Conservation (phyloP, 2,329 filamentous ascomycete species). For the Microascus cirrosus region DNA sequence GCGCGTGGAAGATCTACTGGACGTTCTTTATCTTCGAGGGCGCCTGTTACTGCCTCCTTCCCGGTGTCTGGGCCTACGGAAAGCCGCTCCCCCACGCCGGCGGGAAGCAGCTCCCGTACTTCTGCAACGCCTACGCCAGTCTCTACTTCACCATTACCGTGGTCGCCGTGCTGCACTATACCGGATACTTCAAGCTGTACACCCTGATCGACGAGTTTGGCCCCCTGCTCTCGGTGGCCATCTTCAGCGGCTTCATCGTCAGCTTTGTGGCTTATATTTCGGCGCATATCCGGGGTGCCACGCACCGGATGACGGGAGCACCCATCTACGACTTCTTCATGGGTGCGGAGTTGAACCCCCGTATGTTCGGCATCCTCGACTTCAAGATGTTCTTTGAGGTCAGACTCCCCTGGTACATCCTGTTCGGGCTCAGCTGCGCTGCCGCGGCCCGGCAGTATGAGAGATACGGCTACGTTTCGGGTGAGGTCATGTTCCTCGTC, state of each 20-base stretch:
- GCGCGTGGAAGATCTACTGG: conserved; percentile 94
- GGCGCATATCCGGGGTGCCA: conserved; percentile 64
- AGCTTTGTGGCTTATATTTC: conserved; percentile 79
- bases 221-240: conserved; percentile 83
- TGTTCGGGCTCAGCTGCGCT: conserved; percentile 67
- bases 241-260: conserved; percentile 78
- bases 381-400: conserved; percentile 98
- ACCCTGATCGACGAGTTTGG: conserved; percentile 93
- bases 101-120: conserved; percentile 83
- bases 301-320: conserved; percentile 87
- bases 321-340: conserved; percentile 89
- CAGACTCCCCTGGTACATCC: conserved; percentile 82
- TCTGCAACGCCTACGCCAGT: conserved; percentile 80
- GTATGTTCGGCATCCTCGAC: conserved; percentile 77
- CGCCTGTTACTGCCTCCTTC: conserved; percentile 71
- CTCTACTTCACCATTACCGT: conserved; percentile 78
- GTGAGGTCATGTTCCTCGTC: conserved; percentile 73
- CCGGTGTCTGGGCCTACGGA: conserved; percentile 78
- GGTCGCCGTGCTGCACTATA: conserved; percentile 64
- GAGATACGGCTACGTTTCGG: conserved; percentile 71
- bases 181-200: conserved; percentile 78
- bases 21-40: conserved; percentile 78
- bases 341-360: conserved; percentile 80
- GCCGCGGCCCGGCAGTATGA: conserved; percentile 77
- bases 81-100: conserved; percentile 75